Percentiles rank a stretch among this genome's conserved stretches.
Conservation (phyloP, 345 rosid species). For the Firmiana major region DNA sequence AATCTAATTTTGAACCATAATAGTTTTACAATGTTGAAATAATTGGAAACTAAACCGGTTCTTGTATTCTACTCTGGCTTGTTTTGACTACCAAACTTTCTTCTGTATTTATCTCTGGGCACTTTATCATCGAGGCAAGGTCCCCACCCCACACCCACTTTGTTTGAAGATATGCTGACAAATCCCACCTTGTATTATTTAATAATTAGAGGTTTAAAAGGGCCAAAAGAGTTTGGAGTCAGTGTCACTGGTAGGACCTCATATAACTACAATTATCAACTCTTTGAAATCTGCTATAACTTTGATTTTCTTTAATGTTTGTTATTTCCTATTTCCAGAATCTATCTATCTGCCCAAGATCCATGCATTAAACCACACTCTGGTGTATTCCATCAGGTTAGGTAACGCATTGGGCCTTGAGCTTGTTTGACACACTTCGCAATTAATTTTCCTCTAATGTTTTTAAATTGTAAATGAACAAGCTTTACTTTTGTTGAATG, state of each 20-base stretch:
- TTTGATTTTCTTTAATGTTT: neutral
- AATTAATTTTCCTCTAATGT: too few relatives aligned
- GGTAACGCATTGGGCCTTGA: neutral
- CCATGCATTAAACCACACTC: neutral
- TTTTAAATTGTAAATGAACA: too few relatives aligned
- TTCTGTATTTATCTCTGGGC: neutral
- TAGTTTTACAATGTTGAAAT: neutral
- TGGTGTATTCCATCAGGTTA: neutral
- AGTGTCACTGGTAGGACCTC: neutral
- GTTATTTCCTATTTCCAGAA: neutral
- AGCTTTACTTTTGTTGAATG: too few relatives aligned
- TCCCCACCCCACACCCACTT: neutral
- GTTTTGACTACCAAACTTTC: neutral
- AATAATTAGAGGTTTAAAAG: too few relatives aligned
- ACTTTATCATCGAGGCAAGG: neutral
- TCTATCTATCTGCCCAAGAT: neutral
- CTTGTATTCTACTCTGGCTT: neutral
- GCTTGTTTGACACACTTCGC: neutral
- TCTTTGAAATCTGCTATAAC: too few relatives aligned
- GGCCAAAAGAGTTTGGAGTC: neutral
- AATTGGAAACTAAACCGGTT: neutral
- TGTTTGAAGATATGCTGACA: neutral
- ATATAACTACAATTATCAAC: neutral
- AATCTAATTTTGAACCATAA: neutral
- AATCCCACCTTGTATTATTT: too few relatives aligned